These are phyloP conservation scores for Heteromeles arbutifolia DNA, from an alignment of 306 rosid genomes.

Conservation along the genomic window DNA sequence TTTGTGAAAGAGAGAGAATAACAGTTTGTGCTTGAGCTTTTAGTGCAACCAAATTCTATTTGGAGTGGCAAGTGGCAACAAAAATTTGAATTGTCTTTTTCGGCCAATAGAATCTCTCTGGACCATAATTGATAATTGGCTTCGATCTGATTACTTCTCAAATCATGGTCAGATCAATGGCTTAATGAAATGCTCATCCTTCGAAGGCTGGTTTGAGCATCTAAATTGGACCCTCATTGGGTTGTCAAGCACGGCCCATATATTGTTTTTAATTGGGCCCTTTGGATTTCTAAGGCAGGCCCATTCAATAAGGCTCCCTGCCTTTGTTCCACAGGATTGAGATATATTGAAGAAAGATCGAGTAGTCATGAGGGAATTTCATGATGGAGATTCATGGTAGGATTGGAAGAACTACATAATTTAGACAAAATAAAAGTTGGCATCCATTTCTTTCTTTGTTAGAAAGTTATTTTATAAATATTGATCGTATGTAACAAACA, in stretches of 20 bases:
- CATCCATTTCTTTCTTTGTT: not conserved
- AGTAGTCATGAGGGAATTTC: not conserved
- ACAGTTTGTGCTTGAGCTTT: not conserved
- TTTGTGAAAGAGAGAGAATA: not conserved
- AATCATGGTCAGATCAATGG: not conserved
- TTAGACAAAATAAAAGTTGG: not conserved
- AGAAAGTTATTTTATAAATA: too few relatives aligned
- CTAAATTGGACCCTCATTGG: not conserved
- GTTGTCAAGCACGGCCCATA: not conserved
- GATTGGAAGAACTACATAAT: not conserved
- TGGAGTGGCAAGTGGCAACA: not conserved
- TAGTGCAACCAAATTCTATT: not conserved
- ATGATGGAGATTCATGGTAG: not conserved
- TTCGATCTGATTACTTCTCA: not conserved
- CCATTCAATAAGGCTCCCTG: not conserved
- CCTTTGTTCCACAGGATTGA: too few relatives aligned
- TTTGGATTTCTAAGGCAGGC: not conserved
- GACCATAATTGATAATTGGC: not conserved
- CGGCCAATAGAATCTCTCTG: not conserved
- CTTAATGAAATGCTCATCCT: not conserved
- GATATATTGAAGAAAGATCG: too few relatives aligned
- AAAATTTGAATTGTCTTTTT: not conserved
- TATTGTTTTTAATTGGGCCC: not conserved
- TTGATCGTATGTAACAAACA: not conserved
- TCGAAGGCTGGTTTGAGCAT: not conserved